phyloP scores from a whole-genome alignment of 345 rosid genomes.

The Raphanus raphanistrum region DNA sequence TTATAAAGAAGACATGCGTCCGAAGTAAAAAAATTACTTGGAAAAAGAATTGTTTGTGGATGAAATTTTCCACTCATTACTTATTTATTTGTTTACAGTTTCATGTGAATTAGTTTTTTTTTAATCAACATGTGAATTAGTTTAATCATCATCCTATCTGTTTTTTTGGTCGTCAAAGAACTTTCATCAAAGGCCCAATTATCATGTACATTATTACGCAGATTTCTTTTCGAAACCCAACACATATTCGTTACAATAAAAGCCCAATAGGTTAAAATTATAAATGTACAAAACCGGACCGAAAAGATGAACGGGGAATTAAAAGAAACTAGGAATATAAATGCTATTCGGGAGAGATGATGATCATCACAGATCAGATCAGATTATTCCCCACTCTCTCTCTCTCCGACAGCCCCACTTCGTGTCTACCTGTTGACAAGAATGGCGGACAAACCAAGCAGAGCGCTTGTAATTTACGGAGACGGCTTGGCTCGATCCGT shows the following conservation, averaged over 20 bases:
- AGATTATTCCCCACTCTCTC: neutral
- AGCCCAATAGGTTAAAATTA: neutral
- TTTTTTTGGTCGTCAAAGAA: neutral
- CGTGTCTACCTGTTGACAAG: slow-evolving; percentile 5
- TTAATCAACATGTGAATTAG: no score
- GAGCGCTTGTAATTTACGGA: slow-evolving; percentile 70
- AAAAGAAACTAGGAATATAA: neutral
- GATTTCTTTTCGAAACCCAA: neutral
- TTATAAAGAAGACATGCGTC: no score
- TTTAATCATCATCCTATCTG: neutral
- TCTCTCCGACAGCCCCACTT: neutral
- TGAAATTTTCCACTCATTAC: no score
- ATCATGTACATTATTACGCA: no score
- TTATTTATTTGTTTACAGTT: no score
- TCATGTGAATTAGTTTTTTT: no score
- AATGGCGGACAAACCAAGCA: slow-evolving; percentile 98
- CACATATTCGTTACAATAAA: neutral
- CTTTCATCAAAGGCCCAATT: neutral
- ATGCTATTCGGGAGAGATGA: neutral
- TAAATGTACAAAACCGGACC: neutral
- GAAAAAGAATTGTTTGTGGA: no score
- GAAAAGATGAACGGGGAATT: neutral
- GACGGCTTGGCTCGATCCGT: slow-evolving; percentile 75
- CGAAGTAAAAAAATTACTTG: no score
- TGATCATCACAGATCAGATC: neutral